These are phyloP conservation scores for Xylaria multiplex DNA, from an alignment of 2,329 filamentous ascomycete species.

Conservation along the genomic window DNA sequence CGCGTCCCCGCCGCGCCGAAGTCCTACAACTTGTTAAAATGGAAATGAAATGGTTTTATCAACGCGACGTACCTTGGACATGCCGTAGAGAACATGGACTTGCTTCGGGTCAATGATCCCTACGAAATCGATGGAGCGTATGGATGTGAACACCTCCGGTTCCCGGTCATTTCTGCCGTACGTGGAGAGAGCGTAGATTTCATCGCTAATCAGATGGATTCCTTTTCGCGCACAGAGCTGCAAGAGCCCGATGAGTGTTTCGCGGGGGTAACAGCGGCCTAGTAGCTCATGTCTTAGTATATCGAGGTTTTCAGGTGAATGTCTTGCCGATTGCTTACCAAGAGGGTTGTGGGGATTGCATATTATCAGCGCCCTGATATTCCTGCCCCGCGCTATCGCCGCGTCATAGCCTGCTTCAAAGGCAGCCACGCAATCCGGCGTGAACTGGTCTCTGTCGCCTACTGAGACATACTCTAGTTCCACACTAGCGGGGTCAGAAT, in stretches of 20 bases:
- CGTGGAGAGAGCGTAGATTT: conserved; percentile 42
- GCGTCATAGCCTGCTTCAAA: conserved; percentile 40
- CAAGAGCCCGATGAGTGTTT: conserved; percentile 38
- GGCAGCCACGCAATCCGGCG: conserved; percentile 34
- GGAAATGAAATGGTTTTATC: not conserved
- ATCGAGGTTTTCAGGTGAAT: not conserved
- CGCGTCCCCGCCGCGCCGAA: conserved; percentile 38
- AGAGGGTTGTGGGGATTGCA: conserved; percentile 42
- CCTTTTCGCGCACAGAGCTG: conserved; percentile 39
- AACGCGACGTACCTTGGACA: conserved; percentile 37
- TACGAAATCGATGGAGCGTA: conserved; percentile 32
- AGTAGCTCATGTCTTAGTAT: not conserved
- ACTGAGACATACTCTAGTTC: conserved; percentile 37
- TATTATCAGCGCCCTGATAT: conserved; percentile 37
- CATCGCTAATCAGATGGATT: conserved; percentile 43
- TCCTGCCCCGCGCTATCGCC: conserved; percentile 35
- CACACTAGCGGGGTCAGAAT: conserved; percentile 24
- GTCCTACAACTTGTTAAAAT: conserved; percentile 35
- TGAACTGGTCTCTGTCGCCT: conserved; percentile 41
- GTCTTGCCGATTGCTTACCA: conserved; percentile 25
- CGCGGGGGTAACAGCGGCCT: conserved; percentile 41
- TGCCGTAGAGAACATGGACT: conserved; percentile 42
- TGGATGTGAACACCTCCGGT: conserved; percentile 37
- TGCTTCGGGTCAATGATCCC: conserved; percentile 38
- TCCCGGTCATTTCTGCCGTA: conserved; percentile 29